Evolutionary conservation across 2,329 filamentous ascomycete species (phyloP).

Genomic region (Zymoseptoria pseudotritici): DNA sequence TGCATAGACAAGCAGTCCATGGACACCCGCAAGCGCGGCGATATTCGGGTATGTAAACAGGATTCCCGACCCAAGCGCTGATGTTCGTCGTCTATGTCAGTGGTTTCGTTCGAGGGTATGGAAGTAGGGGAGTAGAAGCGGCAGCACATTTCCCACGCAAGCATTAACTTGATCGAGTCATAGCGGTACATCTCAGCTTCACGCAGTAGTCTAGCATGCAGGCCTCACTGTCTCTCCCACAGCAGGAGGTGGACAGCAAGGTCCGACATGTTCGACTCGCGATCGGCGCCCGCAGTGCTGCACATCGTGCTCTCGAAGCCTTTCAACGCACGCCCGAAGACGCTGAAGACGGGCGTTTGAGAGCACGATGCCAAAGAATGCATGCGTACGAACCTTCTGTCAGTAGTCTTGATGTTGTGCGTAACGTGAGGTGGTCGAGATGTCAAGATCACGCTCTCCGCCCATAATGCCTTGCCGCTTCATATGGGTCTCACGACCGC

Average conservation of each 20-base stretch:
- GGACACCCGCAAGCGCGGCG: slow-evolving; percentile 68
- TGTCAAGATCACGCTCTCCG: background rate
- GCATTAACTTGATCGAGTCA: slow-evolving; percentile 98
- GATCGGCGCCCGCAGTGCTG: slow-evolving; percentile 82
- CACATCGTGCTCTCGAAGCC: slow-evolving; percentile 8
- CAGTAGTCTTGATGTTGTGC: background rate
- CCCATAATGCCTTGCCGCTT: slow-evolving; percentile 7
- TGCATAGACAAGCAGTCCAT: slow-evolving; percentile 71
- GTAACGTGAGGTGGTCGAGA: background rate
- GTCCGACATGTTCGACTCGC: slow-evolving; percentile 2
- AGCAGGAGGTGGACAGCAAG: background rate
- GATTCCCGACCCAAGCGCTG: slow-evolving; percentile 76
- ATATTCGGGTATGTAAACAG: slow-evolving; percentile 77
- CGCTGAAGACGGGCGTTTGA: slow-evolving; percentile 9
- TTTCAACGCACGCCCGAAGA: slow-evolving; percentile 4
- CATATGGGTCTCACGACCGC: slow-evolving; percentile 2
- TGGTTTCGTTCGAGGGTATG: slow-evolving; percentile 22
- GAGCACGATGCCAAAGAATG: slow-evolving; percentile 12
- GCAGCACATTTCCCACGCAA: slow-evolving; percentile 96
- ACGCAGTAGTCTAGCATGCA: slow-evolving; percentile 26
- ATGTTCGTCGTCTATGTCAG: slow-evolving; percentile 2
- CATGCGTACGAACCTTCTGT: slow-evolving; percentile 16
- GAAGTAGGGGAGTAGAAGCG: slow-evolving; percentile 53
- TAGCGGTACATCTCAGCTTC: slow-evolving; percentile 95
- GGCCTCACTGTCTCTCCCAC: background rate